These are phyloP conservation scores for Rhododendron ovatum DNA, from an alignment of 148 eudicot species.

Conservation along the genomic window DNA sequence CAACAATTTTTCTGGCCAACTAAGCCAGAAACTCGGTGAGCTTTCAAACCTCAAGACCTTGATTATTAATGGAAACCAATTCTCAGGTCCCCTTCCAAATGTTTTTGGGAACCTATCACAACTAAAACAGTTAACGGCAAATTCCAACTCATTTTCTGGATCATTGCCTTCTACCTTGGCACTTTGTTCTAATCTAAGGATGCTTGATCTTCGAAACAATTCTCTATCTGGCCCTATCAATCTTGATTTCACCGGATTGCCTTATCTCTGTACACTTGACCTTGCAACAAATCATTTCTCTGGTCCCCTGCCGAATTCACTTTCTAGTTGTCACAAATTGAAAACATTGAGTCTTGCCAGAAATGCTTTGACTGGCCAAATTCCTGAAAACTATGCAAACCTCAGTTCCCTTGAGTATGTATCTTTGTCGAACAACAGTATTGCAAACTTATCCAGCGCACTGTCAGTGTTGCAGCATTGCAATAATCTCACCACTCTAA, in stretches of 20 bases:
- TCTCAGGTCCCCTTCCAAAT: slow-evolving; percentile 75
- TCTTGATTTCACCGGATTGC: slow-evolving; percentile 49
- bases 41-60: slow-evolving; percentile 56
- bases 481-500: slow-evolving; percentile 58
- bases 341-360: slow-evolving; percentile 61
- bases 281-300: slow-evolving; percentile 61
- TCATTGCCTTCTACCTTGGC: slow-evolving; percentile 56
- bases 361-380: slow-evolving; percentile 46
- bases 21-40: slow-evolving; percentile 64
- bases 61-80: slow-evolving; percentile 35
- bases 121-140: slow-evolving; percentile 48
- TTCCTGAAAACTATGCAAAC: slow-evolving; percentile 54
- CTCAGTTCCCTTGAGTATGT: slow-evolving; percentile 56
- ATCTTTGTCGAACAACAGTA: slow-evolving; percentile 62
- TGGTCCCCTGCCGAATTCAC: slow-evolving; percentile 56
- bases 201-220: slow-evolving; percentile 82
- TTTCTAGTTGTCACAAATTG: slow-evolving; percentile 51
- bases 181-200: slow-evolving; percentile 39
- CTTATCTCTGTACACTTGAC: slow-evolving; percentile 47
- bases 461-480: slow-evolving; percentile 59
- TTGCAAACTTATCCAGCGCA: slow-evolving; percentile 48
- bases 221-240: slow-evolving; percentile 52
- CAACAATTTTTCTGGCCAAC: slow-evolving; percentile 59
- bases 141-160: slow-evolving; percentile 60
- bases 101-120: slow-evolving; percentile 54